These are phyloP conservation scores for Phytopythium boreale DNA, from an alignment of 352 stramenopile genomes.

Conservation along the genomic window DNA sequence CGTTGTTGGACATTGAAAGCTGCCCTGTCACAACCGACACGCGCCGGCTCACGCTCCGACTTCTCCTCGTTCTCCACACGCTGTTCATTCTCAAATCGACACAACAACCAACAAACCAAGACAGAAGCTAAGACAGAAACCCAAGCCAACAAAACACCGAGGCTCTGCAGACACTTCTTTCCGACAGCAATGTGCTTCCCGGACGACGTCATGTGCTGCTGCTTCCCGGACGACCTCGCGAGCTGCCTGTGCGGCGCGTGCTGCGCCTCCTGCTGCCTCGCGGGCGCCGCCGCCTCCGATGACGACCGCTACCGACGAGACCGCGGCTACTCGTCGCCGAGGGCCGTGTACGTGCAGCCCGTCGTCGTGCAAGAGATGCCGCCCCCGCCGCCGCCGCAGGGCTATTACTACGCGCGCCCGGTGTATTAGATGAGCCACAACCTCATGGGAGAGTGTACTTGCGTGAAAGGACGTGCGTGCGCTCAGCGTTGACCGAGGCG, in stretches of 20 bases:
- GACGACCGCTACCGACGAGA: slow-evolving; percentile 19
- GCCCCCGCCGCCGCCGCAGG: slow-evolving; percentile 14
- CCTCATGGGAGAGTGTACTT: no score
- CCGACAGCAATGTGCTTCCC: slow-evolving; percentile 17
- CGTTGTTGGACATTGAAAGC: not conserved
- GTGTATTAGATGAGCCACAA: not conserved
- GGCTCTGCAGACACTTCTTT: not conserved
- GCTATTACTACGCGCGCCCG: slow-evolving; percentile 19
- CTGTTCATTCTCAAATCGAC: slow-evolving; percentile 12
- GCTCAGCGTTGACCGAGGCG: not conserved
- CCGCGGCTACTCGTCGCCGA: slow-evolving; percentile 14
- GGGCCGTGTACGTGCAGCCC: slow-evolving; percentile 35
- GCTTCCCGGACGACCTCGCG: slow-evolving; percentile 17
- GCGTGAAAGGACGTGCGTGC: not conserved
- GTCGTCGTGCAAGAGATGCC: slow-evolving; percentile 25
- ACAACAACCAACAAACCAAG: not conserved
- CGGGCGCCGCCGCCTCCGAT: slow-evolving; percentile 14
- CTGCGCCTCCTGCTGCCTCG: slow-evolving; percentile 23
- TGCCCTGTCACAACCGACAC: not conserved
- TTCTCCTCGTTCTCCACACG: not conserved
- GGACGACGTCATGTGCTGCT: slow-evolving; percentile 7
- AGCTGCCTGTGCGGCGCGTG: slow-evolving; percentile 23
- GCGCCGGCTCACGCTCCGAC: not conserved
- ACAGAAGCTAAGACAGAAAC: not conserved
- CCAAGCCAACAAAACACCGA: not conserved